These are phyloP conservation scores for Fusarium protoensiforme DNA, from an alignment of 2,329 filamentous ascomycete genomes.

Conservation along the genomic window DNA sequence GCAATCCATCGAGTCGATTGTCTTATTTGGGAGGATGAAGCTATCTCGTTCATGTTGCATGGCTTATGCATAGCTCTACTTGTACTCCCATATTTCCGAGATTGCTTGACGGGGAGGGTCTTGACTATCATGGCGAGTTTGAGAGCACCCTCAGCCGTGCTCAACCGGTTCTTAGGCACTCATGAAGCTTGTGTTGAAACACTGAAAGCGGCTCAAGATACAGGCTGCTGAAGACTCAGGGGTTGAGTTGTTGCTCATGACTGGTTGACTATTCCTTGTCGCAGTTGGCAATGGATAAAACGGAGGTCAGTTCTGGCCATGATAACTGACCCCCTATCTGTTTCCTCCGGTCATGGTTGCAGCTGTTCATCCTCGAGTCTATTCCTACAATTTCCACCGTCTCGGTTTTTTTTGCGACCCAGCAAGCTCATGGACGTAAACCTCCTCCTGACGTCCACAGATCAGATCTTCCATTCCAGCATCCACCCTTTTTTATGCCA, in stretches of 20 bases:
- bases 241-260: neutral
- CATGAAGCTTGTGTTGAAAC: neutral
- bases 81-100: neutral
- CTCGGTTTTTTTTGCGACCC: neutral
- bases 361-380: neutral
- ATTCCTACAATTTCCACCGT: neutral
- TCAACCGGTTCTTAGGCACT: neutral
- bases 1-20: neutral
- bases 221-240: neutral
- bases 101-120: neutral
- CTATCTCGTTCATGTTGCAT: neutral
- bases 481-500: neutral
- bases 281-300: neutral
- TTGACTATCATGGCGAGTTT: neutral
- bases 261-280: no score
- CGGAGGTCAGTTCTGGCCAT: no score
- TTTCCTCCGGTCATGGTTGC: neutral
- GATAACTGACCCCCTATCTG: neutral
- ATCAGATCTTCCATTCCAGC: neutral
- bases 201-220: neutral
- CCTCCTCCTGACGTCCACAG: neutral
- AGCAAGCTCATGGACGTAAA: neutral
- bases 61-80: neutral
- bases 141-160: neutral
- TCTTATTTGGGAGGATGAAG: neutral